Conservation (phyloP, 2,329 filamentous ascomycete species). For the Fusarium brachygibbosum region DNA sequence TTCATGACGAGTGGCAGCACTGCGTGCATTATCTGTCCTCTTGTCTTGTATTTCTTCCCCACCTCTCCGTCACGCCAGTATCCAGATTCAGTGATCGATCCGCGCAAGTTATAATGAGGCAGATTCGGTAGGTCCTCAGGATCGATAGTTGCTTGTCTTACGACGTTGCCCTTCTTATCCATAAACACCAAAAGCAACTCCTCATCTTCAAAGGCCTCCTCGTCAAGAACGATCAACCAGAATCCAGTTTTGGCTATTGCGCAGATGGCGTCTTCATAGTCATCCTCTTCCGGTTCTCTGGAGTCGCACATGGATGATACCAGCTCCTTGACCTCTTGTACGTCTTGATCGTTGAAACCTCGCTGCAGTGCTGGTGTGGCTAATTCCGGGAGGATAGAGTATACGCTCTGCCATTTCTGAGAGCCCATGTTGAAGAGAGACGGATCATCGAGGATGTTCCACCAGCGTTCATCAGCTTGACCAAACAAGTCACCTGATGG, state of each 20-base stretch:
- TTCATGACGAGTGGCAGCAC: background rate
- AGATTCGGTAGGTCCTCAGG: accelerated
- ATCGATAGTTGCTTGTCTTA: background rate
- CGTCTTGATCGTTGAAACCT: background rate
- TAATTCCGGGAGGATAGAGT: background rate
- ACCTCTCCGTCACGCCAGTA: background rate
- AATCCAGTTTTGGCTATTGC: background rate
- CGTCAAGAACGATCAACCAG: background rate
- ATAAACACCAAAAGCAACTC: background rate
- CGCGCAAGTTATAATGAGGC: background rate
- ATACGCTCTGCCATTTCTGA: background rate
- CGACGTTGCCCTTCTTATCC: background rate
- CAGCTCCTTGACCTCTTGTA: background rate
- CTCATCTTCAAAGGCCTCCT: background rate
- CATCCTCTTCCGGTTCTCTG: background rate
- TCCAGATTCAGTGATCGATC: background rate
- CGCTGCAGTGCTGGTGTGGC: background rate
- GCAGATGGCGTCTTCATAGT: background rate
- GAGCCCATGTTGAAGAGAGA: background rate
- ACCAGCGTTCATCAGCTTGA: background rate
- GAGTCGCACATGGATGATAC: accelerated
- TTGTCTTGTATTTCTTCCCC: background rate
- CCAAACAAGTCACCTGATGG: background rate
- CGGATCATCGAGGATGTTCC: background rate
- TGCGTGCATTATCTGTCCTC: background rate